Conservation (phyloP, 1,284 basidiomycete species). For the Cerioporus squamosus region DNA sequence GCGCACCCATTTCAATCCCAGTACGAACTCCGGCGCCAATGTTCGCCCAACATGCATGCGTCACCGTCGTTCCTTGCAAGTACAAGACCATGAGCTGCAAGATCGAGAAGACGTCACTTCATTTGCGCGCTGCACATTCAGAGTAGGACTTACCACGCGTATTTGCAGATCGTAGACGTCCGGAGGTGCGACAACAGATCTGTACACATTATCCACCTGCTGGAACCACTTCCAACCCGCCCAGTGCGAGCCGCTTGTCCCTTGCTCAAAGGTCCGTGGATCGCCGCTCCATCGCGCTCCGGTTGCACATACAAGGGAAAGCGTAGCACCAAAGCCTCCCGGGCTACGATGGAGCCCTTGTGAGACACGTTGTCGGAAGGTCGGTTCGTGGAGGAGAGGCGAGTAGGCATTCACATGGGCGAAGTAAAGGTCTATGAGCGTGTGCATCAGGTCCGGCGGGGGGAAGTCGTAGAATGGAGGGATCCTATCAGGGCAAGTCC, state of each 20-base stretch:
- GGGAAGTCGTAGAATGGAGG: constrained; percentile 47
- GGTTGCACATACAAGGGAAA: constrained; percentile 76
- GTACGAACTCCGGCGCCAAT: constrained; percentile 54
- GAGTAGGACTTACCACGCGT: constrained; percentile 39
- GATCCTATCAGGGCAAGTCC: background rate
- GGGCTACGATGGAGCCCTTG: constrained; percentile 61
- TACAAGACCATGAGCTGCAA: constrained; percentile 38
- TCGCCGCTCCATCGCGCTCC: constrained; percentile 74
- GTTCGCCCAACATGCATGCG: constrained; percentile 54
- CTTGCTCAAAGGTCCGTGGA: constrained; percentile 50
- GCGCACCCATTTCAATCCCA: constrained; percentile 47
- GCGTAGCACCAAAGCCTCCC: constrained; percentile 64
- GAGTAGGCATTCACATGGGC: constrained; percentile 57
- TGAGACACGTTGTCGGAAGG: constrained; percentile 62
- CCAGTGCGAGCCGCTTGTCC: constrained; percentile 47
- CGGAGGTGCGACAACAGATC: constrained; percentile 58
- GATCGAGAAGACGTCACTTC: background rate
- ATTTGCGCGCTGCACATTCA: too few species aligned
- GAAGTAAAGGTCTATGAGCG: constrained; percentile 77
- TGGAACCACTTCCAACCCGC: constrained; percentile 78
- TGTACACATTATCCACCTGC: constrained; percentile 60
- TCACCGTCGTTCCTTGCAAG: constrained; percentile 47
- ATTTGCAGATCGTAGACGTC: constrained; percentile 72
- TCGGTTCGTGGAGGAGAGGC: constrained; percentile 77
- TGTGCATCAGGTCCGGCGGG: constrained; percentile 58